Base-by-base conservation (phyloP, 1,284 basidiomycete genomes). In the Testicularia cyperi region DNA sequence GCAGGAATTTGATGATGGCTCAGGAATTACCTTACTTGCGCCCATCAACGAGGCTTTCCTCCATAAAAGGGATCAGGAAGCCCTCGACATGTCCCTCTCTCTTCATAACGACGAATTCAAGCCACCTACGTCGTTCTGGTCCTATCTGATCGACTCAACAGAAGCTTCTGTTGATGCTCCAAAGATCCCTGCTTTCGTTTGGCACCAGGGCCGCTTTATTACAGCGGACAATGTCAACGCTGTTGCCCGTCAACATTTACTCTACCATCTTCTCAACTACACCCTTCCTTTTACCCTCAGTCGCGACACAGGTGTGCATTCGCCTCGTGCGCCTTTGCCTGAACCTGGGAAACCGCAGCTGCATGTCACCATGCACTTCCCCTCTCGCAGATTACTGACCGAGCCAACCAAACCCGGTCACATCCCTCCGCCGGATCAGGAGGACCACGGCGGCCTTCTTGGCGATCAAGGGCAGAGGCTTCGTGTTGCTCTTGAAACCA, bases 211-310 rank as follows among this genome's bases (percentile, higher is more conserved):
- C 3, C 28, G 41, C 15, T 48, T 56, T n/a, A 10, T 51, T 7
- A 38, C 28, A 19, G 43, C 43, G 3, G 53, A 61, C 39, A 99
- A 99, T 76, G 81, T 95, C 31, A 84, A 90, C 44, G 84, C 88
- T 62, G 79, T 83, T 47, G 83, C 96, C 35, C 83, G 94, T 33
- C 91, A 96, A 74, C 87, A 91, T 67, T 82, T 99, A 35, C 86
- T 97, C 67, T 98, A 98, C 74, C 95, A 98, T 77, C 78, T 97
- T 31, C 80, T 98, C 58, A 97, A 98, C 78, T 86, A 86, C 75
- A 85, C 88, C 1, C 77, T 95, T 13, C 72, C 70, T 1, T 57
- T 57, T 29, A 31, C 36, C 4, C 28, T 60, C 32, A 47, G 46
- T 28, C 25, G 23, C 65, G 77, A 54, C 84, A 77, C 70, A 80